A percentile compares a stretch with the other conserved stretches of the same genome.
Evolutionary conservation across 768 basidiomycete genomes (phyloP).

Genomic region (Psilocybe sp.): DNA sequence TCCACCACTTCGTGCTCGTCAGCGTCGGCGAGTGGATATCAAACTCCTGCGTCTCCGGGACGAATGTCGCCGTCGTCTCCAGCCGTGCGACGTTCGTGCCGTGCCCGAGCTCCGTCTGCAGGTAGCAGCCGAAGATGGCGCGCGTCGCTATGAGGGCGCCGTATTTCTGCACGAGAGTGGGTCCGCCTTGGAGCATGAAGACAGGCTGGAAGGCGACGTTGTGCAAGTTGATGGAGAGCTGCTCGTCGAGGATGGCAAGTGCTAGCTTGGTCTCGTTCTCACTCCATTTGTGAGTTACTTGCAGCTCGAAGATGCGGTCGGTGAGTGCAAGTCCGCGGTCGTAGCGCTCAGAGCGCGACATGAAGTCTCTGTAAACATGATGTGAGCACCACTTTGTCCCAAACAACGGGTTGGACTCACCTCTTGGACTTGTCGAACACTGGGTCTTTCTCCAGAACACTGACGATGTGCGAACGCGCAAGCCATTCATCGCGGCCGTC

Average conservation of each 20-base stretch:
- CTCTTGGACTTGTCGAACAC: conserved; percentile 57
- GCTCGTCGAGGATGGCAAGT: conserved; percentile 47
- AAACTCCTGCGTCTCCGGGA: conserved; percentile 65
- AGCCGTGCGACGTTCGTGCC: conserved; percentile 67
- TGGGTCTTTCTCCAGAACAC: conserved; percentile 49
- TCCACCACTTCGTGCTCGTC: conserved; percentile 83
- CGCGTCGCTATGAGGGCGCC: conserved; percentile 44
- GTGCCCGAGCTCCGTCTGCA: conserved; percentile 79
- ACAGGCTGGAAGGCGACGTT: conserved; percentile 64
- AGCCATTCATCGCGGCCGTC: conserved; percentile 51
- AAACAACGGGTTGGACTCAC: conserved; percentile 25
- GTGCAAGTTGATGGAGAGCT: conserved; percentile 41
- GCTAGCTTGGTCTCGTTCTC: conserved; percentile 45
- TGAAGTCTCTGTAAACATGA: conserved; percentile 43
- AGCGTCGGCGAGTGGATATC: conserved; percentile 74
- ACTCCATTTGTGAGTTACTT: conserved; percentile 51
- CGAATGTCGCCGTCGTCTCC: conserved; percentile 76
- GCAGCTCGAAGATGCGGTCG: conserved; percentile 59
- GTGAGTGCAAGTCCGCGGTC: conserved; percentile 51
- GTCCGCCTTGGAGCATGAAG: conserved; percentile 57
- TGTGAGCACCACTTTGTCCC: background rate
- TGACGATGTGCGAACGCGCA: conserved; percentile 40
- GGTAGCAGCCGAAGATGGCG: conserved; percentile 69
- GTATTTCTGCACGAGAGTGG: conserved; percentile 51
- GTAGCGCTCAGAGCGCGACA: conserved; percentile 57